These are phyloP conservation scores for Fusarium buxicola DNA, from an alignment of 2,329 filamentous ascomycete species.

Conservation along the genomic window DNA sequence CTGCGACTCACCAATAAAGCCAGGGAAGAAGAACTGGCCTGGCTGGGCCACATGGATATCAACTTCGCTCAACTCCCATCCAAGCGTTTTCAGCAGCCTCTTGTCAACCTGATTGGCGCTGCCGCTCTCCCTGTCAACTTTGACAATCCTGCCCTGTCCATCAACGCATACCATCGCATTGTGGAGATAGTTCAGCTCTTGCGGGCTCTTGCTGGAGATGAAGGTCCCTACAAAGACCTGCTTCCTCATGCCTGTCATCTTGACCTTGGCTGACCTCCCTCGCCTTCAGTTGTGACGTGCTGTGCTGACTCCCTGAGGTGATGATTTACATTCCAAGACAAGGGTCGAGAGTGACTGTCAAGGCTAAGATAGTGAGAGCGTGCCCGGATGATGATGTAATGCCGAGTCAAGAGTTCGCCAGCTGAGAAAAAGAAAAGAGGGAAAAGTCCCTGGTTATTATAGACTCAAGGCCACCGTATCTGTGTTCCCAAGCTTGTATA, in stretches of 20 bases:
- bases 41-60: slow-evolving; percentile 52
- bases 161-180: slow-evolving; percentile 64
- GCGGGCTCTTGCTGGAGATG: slow-evolving; percentile 62
- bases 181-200: slow-evolving; percentile 64
- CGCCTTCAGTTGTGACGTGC: neutral
- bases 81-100: slow-evolving; percentile 55
- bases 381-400: slow-evolving; percentile 10
- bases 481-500: neutral
- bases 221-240: slow-evolving; percentile 67
- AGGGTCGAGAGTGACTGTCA: neutral
- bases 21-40: slow-evolving; percentile 83
- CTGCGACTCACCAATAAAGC: slow-evolving; percentile 74
- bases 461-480: neutral
- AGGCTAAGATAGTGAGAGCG: neutral
- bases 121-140: slow-evolving; percentile 55
- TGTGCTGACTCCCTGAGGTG: neutral
- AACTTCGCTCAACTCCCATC: slow-evolving; percentile 58
- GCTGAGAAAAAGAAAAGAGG: neutral
- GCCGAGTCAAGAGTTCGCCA: neutral
- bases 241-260: slow-evolving; percentile 47
- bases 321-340: slow-evolving; percentile 1
- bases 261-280: neutral
- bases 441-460: neutral
- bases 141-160: slow-evolving; percentile 61
- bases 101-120: slow-evolving; percentile 47